Base-by-base conservation (phyloP, 352 stramenopile species). In the Phytophthora lateralis region DNA sequence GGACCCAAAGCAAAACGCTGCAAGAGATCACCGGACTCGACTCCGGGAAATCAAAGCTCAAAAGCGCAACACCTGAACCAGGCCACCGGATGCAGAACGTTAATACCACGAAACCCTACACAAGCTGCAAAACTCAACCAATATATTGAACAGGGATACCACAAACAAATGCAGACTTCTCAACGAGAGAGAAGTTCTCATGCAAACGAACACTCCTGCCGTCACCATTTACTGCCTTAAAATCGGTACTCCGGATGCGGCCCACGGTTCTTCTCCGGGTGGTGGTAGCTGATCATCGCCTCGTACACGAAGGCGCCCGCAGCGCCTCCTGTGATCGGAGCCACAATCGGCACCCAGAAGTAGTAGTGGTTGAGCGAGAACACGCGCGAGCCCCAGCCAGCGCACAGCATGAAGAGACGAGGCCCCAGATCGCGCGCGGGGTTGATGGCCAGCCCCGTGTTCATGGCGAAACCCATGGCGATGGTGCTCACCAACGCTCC, bases 271-370 rank as follows among this genome's bases (percentile, higher is more conserved):
- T 71, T 82, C 42, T 84, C 70, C 12, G 57, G 63, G 66, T 82
- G 67, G 57, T 84, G 69, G 49, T 75, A 75, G 38, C 63, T 55
- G 56, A 84, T 54, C 17, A 78, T 39, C 18, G 59, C 35, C 35
- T 69, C 68, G 59, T 84, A 82, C 17, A 66, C 39, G n/a, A 63
- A 57, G 4, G 55, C 73, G 34, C 75, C 73, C 0, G 68, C 14
- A n/a, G 55, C 60, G 14, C 72, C 75, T 21, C 77, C 77, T 2
- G 76, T 27, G 34, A 78, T 56, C 38, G 77, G 77, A 9, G 55
- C 77, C 11, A 87, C 69, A 21, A 87, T 65, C 12, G 77, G 77
- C 3, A 87, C 49, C 77, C 74, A 87, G 46, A 82, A 87, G 73
- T 87, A 87, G 59, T 74, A 56, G 53, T 81, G 55, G 37, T 62